Percentiles rank a stretch among this genome's conserved stretches.
Conservation (phyloP, 75 land plant species). For the Isoetes taiwanensis region DNA sequence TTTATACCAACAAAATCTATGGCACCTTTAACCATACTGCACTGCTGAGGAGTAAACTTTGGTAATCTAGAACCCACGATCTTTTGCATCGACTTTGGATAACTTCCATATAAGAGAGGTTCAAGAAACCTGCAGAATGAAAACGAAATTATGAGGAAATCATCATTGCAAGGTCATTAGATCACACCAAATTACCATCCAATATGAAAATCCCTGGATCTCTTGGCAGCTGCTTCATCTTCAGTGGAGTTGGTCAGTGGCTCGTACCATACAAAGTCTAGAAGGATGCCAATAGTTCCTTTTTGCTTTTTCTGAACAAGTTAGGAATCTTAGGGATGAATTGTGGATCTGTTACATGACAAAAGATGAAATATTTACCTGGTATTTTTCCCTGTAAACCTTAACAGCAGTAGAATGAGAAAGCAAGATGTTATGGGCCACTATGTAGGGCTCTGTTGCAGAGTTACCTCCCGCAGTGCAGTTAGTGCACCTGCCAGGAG, state of each 20-base stretch:
- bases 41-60: neutral
- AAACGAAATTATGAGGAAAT: too few relatives aligned
- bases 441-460: neutral
- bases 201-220: neutral
- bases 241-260: neutral
- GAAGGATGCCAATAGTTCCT: neutral
- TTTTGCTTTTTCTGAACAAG: neutral
- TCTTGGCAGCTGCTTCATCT: neutral
- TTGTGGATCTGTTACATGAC: too few relatives aligned
- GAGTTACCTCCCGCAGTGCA: slow-evolving; percentile 8
- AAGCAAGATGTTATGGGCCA: neutral
- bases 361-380: too few relatives aligned
- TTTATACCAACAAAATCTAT: slow-evolving; percentile 2
- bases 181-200: neutral
- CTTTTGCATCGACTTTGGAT: slow-evolving; percentile 2
- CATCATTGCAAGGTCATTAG: too few relatives aligned
- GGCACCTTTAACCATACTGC: neutral
- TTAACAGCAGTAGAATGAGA: neutral
- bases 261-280: neutral
- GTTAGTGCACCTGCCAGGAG: neutral
- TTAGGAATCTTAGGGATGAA: too few relatives aligned
- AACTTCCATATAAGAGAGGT: neutral
- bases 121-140: slow-evolving; percentile 3
- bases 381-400: neutral
- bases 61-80: neutral